These are phyloP conservation scores for Tanacetum coccineum DNA, from an alignment of 129 eudicot species.

Conservation along the genomic window DNA sequence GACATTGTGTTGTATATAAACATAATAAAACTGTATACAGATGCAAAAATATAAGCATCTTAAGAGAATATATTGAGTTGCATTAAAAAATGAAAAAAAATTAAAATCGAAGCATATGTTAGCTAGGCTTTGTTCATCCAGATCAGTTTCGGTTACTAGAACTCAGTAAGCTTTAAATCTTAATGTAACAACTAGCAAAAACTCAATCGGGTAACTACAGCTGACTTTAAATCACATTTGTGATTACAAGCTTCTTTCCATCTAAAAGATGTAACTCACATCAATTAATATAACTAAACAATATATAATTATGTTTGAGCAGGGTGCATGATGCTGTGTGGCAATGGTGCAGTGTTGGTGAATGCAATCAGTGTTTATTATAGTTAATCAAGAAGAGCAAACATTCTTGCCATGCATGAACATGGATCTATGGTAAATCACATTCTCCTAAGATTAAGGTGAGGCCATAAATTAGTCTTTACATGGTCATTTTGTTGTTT, in stretches of 20 bases:
- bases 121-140: conserved; percentile 4
- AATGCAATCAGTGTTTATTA: background rate
- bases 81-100: background rate
- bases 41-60: conserved; percentile 17
- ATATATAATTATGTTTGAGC: too few species aligned
- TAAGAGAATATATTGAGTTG: conserved; percentile 8
- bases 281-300: too few species aligned
- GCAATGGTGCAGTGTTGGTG: too few species aligned
- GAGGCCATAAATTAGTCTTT: conserved; percentile 38
- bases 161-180: background rate
- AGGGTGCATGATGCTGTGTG: too few species aligned
- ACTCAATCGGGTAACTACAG: too few species aligned
- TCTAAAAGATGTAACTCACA: too few species aligned
- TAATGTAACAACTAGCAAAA: too few species aligned
- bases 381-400: conserved; percentile 26
- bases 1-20: background rate
- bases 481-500: conserved; percentile 40
- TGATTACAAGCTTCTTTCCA: too few species aligned
- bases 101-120: background rate
- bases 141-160: background rate
- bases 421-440: conserved; percentile 31
- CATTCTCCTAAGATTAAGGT: conserved; percentile 36
- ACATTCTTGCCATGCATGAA: conserved; percentile 43
- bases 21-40: background rate
- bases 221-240: too few species aligned